phyloP scores from a whole-genome alignment of 2,329 filamentous ascomycete genomes.

The Epichloe amarillans region DNA sequence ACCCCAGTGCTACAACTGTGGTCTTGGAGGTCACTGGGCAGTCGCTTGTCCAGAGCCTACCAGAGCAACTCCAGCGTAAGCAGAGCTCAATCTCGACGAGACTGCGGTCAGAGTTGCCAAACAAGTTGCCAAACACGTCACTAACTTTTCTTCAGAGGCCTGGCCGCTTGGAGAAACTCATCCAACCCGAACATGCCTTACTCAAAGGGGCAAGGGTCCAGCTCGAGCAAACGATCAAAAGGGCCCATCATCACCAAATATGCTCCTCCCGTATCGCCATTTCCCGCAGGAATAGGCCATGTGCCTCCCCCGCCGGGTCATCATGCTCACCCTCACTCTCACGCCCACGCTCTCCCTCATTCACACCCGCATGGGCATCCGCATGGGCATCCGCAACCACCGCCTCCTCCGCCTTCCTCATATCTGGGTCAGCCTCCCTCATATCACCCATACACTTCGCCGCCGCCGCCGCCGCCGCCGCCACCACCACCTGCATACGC shows the following conservation, averaged over 20 bases:
- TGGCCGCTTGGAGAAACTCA: slow-evolving; percentile 23
- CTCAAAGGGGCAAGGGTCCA: slow-evolving; percentile 16
- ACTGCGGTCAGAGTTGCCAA: not conserved
- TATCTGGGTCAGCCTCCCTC: slow-evolving; percentile 14
- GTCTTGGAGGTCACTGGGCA: slow-evolving; percentile 35
- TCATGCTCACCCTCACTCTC: slow-evolving; percentile 1
- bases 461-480: slow-evolving; percentile 2
- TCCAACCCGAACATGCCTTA: slow-evolving; percentile 14
- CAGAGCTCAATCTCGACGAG: slow-evolving; percentile 7
- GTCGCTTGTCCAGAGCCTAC: slow-evolving; percentile 39
- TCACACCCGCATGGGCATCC: slow-evolving; percentile 1
- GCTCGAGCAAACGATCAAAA: slow-evolving; percentile 18
- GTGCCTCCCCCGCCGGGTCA: slow-evolving; percentile 15
- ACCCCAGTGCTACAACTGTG: slow-evolving; percentile 41
- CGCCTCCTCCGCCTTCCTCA: slow-evolving; percentile 6
- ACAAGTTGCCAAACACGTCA: not conserved
- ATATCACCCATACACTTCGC: slow-evolving; percentile 12
- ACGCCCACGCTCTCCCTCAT: not conserved
- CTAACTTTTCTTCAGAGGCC: slow-evolving; percentile 17
- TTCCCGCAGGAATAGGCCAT: slow-evolving; percentile 8
- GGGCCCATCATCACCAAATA: slow-evolving; percentile 24
- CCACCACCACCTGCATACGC: slow-evolving; percentile 9
- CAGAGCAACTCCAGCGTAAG: slow-evolving; percentile 36
- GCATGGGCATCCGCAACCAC: not conserved
- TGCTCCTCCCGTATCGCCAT: slow-evolving; percentile 12